These are phyloP conservation scores for Xylaria sp. DNA, from an alignment of 2,329 filamentous ascomycete species.

Conservation along the genomic window DNA sequence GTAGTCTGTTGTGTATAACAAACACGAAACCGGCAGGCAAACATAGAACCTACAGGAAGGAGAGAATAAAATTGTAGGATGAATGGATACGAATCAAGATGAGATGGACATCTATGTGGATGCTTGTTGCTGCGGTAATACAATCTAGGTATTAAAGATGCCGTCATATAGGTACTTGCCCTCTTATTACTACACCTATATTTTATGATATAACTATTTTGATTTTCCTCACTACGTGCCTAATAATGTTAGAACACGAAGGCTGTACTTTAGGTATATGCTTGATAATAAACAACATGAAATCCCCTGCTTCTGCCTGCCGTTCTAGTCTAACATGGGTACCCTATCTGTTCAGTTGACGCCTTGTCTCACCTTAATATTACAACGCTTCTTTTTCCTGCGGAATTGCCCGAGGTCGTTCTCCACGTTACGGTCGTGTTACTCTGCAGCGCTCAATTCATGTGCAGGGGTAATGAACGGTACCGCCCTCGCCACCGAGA, in stretches of 20 bases:
- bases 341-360: neutral
- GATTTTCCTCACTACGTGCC: neutral
- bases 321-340: neutral
- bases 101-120: conserved; percentile 1
- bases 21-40: neutral
- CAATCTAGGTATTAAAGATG: conserved; percentile 21
- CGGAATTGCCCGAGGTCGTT: neutral
- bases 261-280: neutral
- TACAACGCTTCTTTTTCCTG: neutral
- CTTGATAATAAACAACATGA: neutral
- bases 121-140: conserved; percentile 35
- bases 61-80: neutral
- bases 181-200: conserved; percentile 3
- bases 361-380: neutral
- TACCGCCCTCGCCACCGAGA: no score
- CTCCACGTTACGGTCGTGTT: neutral
- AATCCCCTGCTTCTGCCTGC: conserved; percentile 1
- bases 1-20: neutral
- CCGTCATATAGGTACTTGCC: conserved; percentile 18
- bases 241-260: neutral
- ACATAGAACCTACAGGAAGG: neutral
- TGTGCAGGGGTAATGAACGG: conserved; percentile 3
- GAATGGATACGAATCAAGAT: conserved; percentile 7
- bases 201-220: no score
- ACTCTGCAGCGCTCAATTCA: conserved; percentile 6